Evolutionary conservation across 345 rosid genomes (phyloP).

Genomic region (Lepidium africanum): DNA sequence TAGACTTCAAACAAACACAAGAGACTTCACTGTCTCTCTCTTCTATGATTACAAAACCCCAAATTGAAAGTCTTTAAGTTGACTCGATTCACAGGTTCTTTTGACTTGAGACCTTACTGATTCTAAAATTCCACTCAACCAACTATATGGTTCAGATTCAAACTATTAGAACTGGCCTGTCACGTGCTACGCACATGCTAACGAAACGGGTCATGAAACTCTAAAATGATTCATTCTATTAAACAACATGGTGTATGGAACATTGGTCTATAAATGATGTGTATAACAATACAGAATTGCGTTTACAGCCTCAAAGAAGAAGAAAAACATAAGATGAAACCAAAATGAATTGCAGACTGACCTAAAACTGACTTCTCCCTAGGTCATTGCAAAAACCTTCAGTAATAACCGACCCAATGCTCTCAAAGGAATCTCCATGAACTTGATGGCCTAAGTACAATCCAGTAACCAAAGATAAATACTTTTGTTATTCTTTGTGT

Average conservation of each 20-base stretch:
- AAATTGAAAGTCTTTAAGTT: not conserved
- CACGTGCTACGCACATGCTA: constrained; percentile 25
- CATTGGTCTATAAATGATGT: constrained; percentile 15
- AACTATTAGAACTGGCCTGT: not conserved
- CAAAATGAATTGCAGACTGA: constrained; percentile 12
- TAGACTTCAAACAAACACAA: not conserved
- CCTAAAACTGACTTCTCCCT: constrained; percentile 17
- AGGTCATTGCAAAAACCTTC: constrained; percentile 16
- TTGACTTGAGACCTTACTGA: constrained; percentile 8
- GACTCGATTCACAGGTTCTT: not conserved
- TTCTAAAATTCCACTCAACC: not conserved
- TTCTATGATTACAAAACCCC: not conserved
- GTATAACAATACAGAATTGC: constrained; percentile 6
- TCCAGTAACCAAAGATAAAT: not conserved
- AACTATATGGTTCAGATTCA: constrained; percentile 23
- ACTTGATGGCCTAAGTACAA: constrained; percentile 11
- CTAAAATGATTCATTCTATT: constrained; percentile 14
- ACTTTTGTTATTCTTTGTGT: not conserved
- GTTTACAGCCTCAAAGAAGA: not conserved
- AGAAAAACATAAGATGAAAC: not conserved
- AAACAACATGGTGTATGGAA: constrained; percentile 17
- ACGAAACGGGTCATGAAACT: not conserved
- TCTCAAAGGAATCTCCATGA: constrained; percentile 1
- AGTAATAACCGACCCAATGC: constrained; percentile 5
- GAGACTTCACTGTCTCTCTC: not conserved